Conservation (phyloP, 2,329 filamentous ascomycete species). For the Raffaelea arxii region DNA sequence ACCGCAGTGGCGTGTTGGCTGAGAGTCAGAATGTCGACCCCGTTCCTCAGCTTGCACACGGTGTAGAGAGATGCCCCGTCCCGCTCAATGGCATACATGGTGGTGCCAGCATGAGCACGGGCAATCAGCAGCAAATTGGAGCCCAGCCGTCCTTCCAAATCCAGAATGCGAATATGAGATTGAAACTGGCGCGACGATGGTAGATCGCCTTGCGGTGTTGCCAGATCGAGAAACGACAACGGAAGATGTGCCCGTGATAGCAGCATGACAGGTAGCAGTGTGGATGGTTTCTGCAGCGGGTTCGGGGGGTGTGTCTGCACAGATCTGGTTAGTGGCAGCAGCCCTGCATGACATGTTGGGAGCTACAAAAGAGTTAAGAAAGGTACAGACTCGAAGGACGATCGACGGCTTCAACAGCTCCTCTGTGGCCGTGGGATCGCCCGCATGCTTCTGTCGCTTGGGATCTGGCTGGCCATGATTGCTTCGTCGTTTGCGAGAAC, state of each 20-base stretch:
- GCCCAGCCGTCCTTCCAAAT: constrained; percentile 51
- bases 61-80: constrained; percentile 52
- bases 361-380: not conserved
- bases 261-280: constrained; percentile 51
- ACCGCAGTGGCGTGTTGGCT: constrained; percentile 37
- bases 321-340: not conserved
- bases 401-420: constrained; percentile 42
- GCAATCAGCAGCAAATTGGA: constrained; percentile 54
- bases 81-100: constrained; percentile 55
- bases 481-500: constrained; percentile 8
- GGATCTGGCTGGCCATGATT: constrained; percentile 20
- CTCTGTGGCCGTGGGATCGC: constrained; percentile 30
- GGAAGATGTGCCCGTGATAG: constrained; percentile 50
- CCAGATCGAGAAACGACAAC: constrained; percentile 52
- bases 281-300: constrained; percentile 41
- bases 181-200: constrained; percentile 48
- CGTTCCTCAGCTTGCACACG: constrained; percentile 57
- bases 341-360: not conserved
- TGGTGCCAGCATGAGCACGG: constrained; percentile 30
- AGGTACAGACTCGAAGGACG: constrained; percentile 35
- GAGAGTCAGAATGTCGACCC: constrained; percentile 52
- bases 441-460: constrained; percentile 6
- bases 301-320: constrained; percentile 45
- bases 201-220: constrained; percentile 37
- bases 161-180: constrained; percentile 52